phyloP scores from a whole-genome alignment of 176 grass and related monocot genomes.

The Avena eriantha region DNA sequence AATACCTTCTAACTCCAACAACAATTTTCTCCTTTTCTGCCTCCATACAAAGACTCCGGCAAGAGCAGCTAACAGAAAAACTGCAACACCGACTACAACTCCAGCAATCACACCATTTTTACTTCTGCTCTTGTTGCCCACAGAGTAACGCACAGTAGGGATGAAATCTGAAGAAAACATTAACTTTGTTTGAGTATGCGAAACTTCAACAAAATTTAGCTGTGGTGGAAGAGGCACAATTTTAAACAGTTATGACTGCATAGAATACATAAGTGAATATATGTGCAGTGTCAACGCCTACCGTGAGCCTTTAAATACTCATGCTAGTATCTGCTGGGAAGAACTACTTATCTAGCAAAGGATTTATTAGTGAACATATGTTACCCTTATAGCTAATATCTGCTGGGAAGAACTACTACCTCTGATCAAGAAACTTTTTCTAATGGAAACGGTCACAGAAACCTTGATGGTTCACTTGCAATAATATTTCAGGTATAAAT shows the following conservation, averaged over 20 bases:
- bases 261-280: conserved; percentile 17
- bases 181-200: conserved; percentile 32
- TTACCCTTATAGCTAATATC: background rate
- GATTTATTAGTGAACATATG: conserved; percentile 1
- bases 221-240: background rate
- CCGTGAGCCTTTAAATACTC: background rate
- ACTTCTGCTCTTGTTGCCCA: conserved; percentile 16
- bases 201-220: conserved; percentile 13
- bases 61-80: conserved; percentile 44
- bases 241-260: background rate
- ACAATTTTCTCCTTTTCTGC: conserved; percentile 47
- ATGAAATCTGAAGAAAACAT: conserved; percentile 60
- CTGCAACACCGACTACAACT: conserved; percentile 33
- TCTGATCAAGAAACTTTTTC: background rate
- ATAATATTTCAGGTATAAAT: background rate
- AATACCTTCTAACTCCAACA: conserved; percentile 45
- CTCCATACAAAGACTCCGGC: conserved; percentile 46
- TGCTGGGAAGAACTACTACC: background rate
- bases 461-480: background rate
- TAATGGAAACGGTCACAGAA: background rate
- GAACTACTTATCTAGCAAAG: background rate
- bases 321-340: no score
- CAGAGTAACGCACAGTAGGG: conserved; percentile 52
- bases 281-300: background rate
- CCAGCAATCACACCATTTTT: conserved; percentile 58